These are phyloP conservation scores for Hsuehochloa calcarea DNA, from an alignment of 176 grass and related monocot genomes.

Conservation along the genomic window DNA sequence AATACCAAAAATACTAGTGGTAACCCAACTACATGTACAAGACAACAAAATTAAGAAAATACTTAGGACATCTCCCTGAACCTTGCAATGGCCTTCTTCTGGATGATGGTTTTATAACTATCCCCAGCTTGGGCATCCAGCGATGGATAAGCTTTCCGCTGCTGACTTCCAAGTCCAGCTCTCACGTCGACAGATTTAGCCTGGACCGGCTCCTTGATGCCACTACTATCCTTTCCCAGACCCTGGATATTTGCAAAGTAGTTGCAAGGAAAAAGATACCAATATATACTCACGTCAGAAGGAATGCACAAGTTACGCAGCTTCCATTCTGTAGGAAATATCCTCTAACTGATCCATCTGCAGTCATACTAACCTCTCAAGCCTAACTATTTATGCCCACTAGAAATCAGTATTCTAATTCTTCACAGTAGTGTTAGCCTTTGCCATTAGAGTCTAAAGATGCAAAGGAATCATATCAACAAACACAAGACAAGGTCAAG, in stretches of 20 bases:
- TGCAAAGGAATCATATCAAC: background rate
- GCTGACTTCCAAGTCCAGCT: conserved; percentile 85
- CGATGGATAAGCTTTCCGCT: conserved; percentile 53
- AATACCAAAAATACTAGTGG: background rate
- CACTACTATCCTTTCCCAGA: conserved; percentile 85
- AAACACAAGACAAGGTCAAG: background rate
- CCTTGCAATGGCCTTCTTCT: conserved; percentile 96
- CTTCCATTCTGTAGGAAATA: conserved; percentile 30
- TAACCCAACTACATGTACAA: background rate
- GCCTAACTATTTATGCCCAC: background rate
- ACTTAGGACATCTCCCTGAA: conserved; percentile 79
- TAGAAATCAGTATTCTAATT: background rate
- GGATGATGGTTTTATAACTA: conserved; percentile 93
- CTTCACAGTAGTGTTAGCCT: background rate
- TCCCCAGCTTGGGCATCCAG: conserved; percentile 84
- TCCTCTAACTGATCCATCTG: conserved; percentile 15
- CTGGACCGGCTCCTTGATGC: conserved; percentile 95
- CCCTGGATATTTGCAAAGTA: conserved; percentile 65
- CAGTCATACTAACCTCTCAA: background rate
- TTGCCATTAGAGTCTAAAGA: background rate
- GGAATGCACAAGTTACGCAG: background rate
- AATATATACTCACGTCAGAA: conserved; percentile 47
- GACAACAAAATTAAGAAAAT: conserved; percentile 1
- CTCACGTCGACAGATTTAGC: conserved; percentile 79
- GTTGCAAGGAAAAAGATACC: conserved; percentile 43